phyloP scores from a whole-genome alignment of 345 rosid species.

The Bruguiera gymnorhiza region DNA sequence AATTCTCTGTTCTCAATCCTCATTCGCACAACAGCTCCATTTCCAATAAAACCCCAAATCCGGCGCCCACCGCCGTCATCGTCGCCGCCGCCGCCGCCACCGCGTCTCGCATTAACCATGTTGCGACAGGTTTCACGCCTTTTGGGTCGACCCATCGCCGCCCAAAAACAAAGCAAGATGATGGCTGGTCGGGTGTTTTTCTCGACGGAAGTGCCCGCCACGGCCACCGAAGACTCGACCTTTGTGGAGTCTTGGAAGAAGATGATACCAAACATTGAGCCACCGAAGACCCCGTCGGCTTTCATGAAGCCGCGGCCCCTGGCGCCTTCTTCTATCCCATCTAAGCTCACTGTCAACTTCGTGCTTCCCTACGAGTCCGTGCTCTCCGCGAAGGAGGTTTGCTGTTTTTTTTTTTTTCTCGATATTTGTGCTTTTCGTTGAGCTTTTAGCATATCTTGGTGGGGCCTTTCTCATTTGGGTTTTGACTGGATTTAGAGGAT shows the following conservation, averaged over 20 bases:
- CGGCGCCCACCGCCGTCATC: not conserved
- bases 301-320: conserved; percentile 61
- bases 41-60: not conserved
- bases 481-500: conserved; percentile 8
- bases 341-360: conserved; percentile 82
- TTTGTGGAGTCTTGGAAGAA: conserved; percentile 71
- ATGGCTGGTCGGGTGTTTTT: conserved; percentile 32
- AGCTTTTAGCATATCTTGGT: not conserved
- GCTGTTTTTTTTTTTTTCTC: not conserved
- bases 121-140: conserved; percentile 20
- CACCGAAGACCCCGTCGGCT: conserved; percentile 74
- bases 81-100: not conserved
- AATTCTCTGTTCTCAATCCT: too few relatives aligned
- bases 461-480: not conserved
- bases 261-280: conserved; percentile 66
- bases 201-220: conserved; percentile 51
- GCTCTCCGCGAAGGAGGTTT: conserved; percentile 30
- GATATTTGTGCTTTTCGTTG: too few relatives aligned
- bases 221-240: conserved; percentile 38
- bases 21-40: not conserved
- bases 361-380: conserved; percentile 55
- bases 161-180: not conserved
- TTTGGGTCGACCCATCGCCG: conserved; percentile 8
- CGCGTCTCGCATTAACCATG: conserved; percentile 3
- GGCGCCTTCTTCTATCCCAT: conserved; percentile 56